Base-by-base conservation (phyloP, 148 eudicot species). In the Polygonum aviculare region DNA sequence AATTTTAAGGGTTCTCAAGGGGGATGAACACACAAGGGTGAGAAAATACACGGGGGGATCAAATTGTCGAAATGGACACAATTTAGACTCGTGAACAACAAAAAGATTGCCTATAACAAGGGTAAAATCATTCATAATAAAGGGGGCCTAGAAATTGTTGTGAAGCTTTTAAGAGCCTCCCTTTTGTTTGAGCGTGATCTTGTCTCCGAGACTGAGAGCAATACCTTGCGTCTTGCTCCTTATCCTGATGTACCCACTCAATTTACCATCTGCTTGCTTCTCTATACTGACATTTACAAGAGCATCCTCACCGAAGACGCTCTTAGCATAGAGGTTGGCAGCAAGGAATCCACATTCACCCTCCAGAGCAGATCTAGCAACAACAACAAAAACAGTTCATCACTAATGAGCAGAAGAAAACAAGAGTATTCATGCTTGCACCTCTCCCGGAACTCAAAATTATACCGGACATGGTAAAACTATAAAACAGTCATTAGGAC, bases 151-250 rank as follows among this genome's bases (percentile, higher is more conserved):
- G 26, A 54, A n/a, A 54, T 9, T n/a, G 21, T 5, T 5, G 60
- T 5, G 72, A 14, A 35, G 72, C 3, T 38, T 72, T 86, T 80
- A 84, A 73, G 79, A 79, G 48, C 90, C 86, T 76, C 96, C 96
- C 79, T 91, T 91, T 82, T 89, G 98, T 85, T 94, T 94, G 10
- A 94, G 90, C 19, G 98, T 91, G 79, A 91, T 94, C 88, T 94
- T 94, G 88, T 94, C 98, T 54, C 98, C 98, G 45, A 94, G 89
- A 83, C 97, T 91, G 41, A 94, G 91, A 59, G 96, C 96, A 35
- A 94, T 91, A 33, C 98, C 98, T 83, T 94, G 98, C 2, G 95
- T 94, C 79, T 91, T 91, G 74, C 98, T 94, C 79, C 98, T 90
- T 80, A 94, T 94, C 75, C 98, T 90, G 76, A 94, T 88, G 81